These are phyloP conservation scores for Tuber microsphaerosporum DNA, from an alignment of 495 filamentous ascomycete species.

Conservation along the genomic window DNA sequence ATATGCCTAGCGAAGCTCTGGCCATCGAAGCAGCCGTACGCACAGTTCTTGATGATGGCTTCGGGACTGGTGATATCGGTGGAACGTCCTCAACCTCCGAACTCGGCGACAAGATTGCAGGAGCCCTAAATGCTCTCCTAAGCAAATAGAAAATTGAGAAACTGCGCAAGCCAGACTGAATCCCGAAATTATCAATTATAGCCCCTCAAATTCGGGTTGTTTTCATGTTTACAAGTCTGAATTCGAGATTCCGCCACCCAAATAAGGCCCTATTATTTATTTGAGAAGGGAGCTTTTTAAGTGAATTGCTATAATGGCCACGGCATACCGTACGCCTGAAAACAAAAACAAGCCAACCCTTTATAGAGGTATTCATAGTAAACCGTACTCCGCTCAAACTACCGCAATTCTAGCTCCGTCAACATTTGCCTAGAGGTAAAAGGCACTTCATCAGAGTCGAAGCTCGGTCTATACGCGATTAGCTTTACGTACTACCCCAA, in stretches of 20 bases:
- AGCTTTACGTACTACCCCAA: background rate
- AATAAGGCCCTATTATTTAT: background rate
- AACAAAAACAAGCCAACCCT: background rate
- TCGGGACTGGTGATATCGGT: conserved; percentile 72
- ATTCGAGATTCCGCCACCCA: background rate
- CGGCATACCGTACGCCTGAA: background rate
- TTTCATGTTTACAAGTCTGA: background rate
- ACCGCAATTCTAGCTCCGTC: conserved; percentile 36
- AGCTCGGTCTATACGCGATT: conserved; percentile 15
- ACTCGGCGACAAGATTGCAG: conserved; percentile 73
- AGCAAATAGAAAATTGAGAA: conserved; percentile 9
- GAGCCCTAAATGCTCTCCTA: conserved; percentile 54
- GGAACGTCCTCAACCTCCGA: conserved; percentile 65
- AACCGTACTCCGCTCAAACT: background rate
- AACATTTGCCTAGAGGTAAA: conserved; percentile 36
- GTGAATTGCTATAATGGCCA: background rate
- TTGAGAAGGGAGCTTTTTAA: background rate
- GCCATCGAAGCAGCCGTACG: conserved; percentile 75
- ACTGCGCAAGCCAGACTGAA: background rate
- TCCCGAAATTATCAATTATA: background rate
- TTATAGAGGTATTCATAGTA: background rate
- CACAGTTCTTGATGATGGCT: conserved; percentile 63
- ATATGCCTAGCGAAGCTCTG: conserved; percentile 62
- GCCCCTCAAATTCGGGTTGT: background rate
- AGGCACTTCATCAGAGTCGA: conserved; percentile 34